These are phyloP conservation scores for Cordyceps militaris DNA, from an alignment of 2,329 filamentous ascomycete genomes.

Conservation along the genomic window DNA sequence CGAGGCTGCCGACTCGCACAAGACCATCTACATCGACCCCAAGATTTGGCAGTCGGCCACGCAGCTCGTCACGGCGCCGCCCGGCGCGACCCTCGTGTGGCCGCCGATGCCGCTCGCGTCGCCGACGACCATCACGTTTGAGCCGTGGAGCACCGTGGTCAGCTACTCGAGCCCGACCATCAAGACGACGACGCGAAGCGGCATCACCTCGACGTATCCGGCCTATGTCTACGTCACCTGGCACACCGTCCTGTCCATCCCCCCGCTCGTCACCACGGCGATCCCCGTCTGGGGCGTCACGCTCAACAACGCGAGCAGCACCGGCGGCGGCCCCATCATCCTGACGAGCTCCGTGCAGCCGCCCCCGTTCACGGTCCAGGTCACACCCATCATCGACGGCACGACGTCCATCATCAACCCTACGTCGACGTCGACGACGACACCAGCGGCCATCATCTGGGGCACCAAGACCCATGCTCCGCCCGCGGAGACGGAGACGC, in stretches of 20 bases:
- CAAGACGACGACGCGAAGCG: neutral
- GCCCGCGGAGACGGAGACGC: neutral
- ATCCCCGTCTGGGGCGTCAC: conserved; percentile 4
- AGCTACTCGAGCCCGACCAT: conserved; percentile 2
- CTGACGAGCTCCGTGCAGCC: conserved; percentile 10
- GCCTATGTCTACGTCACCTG: neutral
- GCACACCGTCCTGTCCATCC: conserved; percentile 4
- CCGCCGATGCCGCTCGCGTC: conserved; percentile 1
- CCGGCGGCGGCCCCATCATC: neutral
- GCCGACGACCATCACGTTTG: conserved; percentile 3
- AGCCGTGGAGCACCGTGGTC: conserved; percentile 1
- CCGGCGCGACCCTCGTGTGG: conserved; percentile 27
- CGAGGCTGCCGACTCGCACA: neutral
- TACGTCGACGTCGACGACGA: neutral
- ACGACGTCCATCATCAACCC: conserved; percentile 2
- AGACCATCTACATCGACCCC: neutral
- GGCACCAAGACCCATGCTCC: neutral
- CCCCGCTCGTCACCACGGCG: conserved; percentile 1
- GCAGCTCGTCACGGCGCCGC: neutral
- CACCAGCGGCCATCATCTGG: conserved; percentile 3
- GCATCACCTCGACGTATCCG: conserved; percentile 2
- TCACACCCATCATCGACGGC: conserved; percentile 4
- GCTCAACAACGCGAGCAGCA: neutral
- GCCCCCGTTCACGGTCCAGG: neutral
- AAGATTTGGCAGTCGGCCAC: neutral